Conservation (phyloP, 768 basidiomycete species). For the Coprinopsis strossmayeri region DNA sequence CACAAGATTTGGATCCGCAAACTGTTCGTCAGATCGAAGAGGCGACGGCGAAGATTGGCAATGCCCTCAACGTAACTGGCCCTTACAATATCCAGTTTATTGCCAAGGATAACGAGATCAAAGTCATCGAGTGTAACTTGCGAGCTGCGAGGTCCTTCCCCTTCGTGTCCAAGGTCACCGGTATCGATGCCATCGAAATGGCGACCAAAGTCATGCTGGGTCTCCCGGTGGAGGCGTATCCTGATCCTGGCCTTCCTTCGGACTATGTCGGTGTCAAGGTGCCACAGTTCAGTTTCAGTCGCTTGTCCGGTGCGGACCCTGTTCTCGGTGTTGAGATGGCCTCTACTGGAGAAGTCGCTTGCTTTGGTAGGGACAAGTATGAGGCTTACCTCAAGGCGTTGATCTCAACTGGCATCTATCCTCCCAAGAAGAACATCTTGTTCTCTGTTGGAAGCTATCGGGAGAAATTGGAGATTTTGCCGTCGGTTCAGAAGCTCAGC, state of each 20-base stretch:
- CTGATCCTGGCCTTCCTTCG: slow-evolving; percentile 75
- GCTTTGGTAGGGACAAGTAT: slow-evolving; percentile 96
- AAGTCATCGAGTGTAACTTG: slow-evolving; percentile 99
- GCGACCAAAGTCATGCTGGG: slow-evolving; percentile 98
- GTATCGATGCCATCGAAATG: slow-evolving; percentile 96
- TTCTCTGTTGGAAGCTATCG: slow-evolving; percentile 96
- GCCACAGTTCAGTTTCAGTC: slow-evolving; percentile 98
- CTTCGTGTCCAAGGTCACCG: slow-evolving; percentile 98
- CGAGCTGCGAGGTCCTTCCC: slow-evolving; percentile 98
- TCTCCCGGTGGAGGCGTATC: slow-evolving; percentile 84
- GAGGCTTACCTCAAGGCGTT: slow-evolving; percentile 98
- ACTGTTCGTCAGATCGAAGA: slow-evolving; percentile 95
- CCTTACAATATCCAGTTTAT: slow-evolving; percentile 99
- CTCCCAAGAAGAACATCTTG: slow-evolving; percentile 95
- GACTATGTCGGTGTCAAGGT: slow-evolving; percentile 99
- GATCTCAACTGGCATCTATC: slow-evolving; percentile 91
- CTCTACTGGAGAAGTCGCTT: slow-evolving; percentile 98
- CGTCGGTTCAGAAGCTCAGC: slow-evolving; percentile 92
- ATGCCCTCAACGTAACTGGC: slow-evolving; percentile 95
- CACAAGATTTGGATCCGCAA: slow-evolving; percentile 95
- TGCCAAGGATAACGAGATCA: slow-evolving; percentile 99
- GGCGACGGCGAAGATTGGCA: slow-evolving; percentile 95
- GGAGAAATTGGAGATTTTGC: slow-evolving; percentile 95
- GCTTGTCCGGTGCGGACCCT: slow-evolving; percentile 94
- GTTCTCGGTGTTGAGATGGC: slow-evolving; percentile 99